Evolutionary conservation across 2,329 filamentous ascomycete species (phyloP), one percentile per base, ranked within the genome.

Genomic region (Aspergillus sclerotialis): DNA sequence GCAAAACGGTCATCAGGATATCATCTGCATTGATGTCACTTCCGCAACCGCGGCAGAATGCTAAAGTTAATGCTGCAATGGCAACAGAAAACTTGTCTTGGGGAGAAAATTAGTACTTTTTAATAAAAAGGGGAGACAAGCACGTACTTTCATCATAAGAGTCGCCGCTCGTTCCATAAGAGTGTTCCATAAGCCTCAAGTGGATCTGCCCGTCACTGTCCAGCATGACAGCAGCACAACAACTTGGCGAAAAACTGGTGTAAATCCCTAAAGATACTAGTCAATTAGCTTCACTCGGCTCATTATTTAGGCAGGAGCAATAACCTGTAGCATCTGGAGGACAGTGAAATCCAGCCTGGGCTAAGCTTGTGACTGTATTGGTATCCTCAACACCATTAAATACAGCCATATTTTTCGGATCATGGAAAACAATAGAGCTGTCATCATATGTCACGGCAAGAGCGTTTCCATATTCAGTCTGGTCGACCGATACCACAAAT

Each of bases 291-390:
- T 27, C 21, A 27, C n/a, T 15, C 11, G 6, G 24, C n/a, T 3
- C 9, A 24, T 15, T 21, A 6, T 2, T 25, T 1, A 18, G 11
- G 8, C 7, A 19, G 10, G 15, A 13, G 14, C 25, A 21, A 27
- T 5, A 14, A 82, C 81, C 81, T 39, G 82, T 75, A 9, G 76
- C 72, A 26, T 79, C 74, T 11, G 80, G 70, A 4, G 73, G 60
- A 52, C 84, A 92, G 5, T 73, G 70, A 58, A 93, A 94, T 2
- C 87, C 87, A 29, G 80, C 78, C 56, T 94, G 85, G 17, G 80
- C 69, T 17, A 93, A 69, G 37, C 78, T 83, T 41, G 75, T 77
- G 19, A 93, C 76, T 29, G 69, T 77, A 28, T 77, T 73, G 6
- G 76, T 62, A 47, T 83, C 81, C 17, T 73, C 70, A 36, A 82